A percentile compares a stretch with the other conserved stretches of the same genome.
Evolutionary conservation across 1,284 basidiomycete species (phyloP).

Genomic region (Fomitopsis betulina): DNA sequence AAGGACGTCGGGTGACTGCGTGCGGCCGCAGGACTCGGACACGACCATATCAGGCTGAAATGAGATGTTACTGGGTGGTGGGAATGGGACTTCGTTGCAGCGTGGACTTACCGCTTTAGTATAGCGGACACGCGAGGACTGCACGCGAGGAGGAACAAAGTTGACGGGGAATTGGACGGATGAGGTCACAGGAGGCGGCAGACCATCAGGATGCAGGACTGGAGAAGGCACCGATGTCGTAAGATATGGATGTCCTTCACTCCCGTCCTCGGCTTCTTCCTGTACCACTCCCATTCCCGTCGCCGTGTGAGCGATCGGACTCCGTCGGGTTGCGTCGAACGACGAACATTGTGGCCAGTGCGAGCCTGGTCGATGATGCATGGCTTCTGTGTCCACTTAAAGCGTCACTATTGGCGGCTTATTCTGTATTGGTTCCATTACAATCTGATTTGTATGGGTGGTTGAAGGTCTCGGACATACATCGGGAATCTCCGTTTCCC

Average conservation of each 20-base stretch:
- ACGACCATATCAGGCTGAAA: neutral
- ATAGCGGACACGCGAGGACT: neutral
- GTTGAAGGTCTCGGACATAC: neutral
- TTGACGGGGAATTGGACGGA: neutral
- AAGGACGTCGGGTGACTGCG: conserved; percentile 1
- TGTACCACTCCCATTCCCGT: neutral
- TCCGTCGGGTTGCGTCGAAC: neutral
- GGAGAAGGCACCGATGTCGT: no score
- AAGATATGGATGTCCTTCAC: neutral
- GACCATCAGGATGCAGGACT: neutral
- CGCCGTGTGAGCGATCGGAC: neutral
- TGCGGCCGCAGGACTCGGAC: neutral
- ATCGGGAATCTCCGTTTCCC: conserved; percentile 1
- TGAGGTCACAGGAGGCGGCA: no score
- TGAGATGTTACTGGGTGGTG: neutral
- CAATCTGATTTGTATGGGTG: neutral
- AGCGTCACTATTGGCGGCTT: neutral
- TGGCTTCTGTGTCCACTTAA: neutral
- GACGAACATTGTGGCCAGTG: no score
- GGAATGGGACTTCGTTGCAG: no score
- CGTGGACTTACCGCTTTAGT: neutral
- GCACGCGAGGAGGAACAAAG: neutral
- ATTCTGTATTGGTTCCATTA: neutral
- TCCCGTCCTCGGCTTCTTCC: neutral
- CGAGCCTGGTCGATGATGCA: no score